Evolutionary conservation across 2,329 filamentous ascomycete genomes (phyloP).

Genomic region (Fusarium tupiense): DNA sequence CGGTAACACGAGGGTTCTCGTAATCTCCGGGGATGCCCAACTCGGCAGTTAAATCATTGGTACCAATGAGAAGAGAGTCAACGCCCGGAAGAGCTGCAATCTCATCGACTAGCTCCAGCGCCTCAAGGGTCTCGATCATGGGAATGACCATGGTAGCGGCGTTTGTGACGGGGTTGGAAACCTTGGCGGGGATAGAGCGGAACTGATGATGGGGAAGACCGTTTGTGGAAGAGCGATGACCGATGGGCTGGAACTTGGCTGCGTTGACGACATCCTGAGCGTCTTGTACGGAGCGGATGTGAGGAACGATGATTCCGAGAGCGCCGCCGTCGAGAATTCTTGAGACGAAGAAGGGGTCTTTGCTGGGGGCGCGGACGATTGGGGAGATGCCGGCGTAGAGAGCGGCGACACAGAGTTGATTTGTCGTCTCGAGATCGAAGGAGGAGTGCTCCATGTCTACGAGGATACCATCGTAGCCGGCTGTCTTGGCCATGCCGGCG

Average conservation of each 20-base stretch:
- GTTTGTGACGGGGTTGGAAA: conserved; percentile 34
- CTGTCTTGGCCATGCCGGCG: conserved; percentile 47
- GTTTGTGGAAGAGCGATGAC: conserved; percentile 36
- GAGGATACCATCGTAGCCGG: conserved; percentile 49
- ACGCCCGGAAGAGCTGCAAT: conserved; percentile 52
- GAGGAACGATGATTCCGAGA: conserved; percentile 41
- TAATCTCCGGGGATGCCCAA: conserved; percentile 48
- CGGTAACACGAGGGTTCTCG: conserved; percentile 34
- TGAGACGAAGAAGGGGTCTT: conserved; percentile 42
- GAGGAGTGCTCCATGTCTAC: conserved; percentile 53
- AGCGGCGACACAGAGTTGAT: conserved; percentile 45
- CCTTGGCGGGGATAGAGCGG: conserved; percentile 34
- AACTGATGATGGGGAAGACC: conserved; percentile 36
- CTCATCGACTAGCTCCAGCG: conserved; percentile 42
- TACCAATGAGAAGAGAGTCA: conserved; percentile 55
- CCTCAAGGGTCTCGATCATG: conserved; percentile 45
- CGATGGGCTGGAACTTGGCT: conserved; percentile 42
- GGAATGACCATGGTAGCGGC: conserved; percentile 40
- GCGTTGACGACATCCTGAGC: conserved; percentile 41
- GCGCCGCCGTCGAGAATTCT: conserved; percentile 41
- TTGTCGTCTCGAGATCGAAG: conserved; percentile 47
- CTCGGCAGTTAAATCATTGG: conserved; percentile 56
- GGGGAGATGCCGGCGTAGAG: conserved; percentile 44
- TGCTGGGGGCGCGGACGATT: conserved; percentile 39
- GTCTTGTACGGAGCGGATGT: conserved; percentile 39